These are phyloP conservation scores for Yarrowia galli DNA, from an alignment of 1,139 yeast genomes.

Conservation along the genomic window DNA sequence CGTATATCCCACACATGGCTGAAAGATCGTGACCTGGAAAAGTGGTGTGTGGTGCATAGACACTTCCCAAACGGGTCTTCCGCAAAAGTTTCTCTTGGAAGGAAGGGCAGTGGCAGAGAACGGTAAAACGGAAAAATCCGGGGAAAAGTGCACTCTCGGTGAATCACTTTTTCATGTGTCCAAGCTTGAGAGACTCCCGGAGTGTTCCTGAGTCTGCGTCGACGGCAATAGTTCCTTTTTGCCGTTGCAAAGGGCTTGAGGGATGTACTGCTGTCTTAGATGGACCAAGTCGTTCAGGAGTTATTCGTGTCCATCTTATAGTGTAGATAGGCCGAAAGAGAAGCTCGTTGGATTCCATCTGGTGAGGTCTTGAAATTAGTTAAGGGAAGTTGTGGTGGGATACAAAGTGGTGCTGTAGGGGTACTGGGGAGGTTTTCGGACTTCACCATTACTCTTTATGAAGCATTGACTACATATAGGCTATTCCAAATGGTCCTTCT, in stretches of 20 bases:
- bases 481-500: too few species aligned
- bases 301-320: too few species aligned
- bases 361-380: too few species aligned
- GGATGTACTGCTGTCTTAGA: not conserved
- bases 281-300: too few species aligned
- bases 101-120: not conserved
- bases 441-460: too few species aligned
- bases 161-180: not conserved
- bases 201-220: not conserved
- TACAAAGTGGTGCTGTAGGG: too few species aligned
- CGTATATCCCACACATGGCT: not conserved
- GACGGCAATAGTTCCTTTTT: not conserved
- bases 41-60: slow-evolving; percentile 23
- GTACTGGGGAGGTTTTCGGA: too few species aligned
- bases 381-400: too few species aligned
- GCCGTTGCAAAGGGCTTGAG: not conserved
- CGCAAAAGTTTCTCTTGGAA: slow-evolving; percentile 15
- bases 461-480: too few species aligned
- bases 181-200: not conserved
- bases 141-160: not conserved
- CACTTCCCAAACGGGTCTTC: slow-evolving; percentile 25
- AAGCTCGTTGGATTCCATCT: too few species aligned
- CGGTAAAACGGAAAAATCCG: too few species aligned
- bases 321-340: too few species aligned
- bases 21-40: slow-evolving; percentile 7